Evolutionary conservation across 2,329 filamentous ascomycete species (phyloP).

Genomic region (Botrytis deweyae): DNA sequence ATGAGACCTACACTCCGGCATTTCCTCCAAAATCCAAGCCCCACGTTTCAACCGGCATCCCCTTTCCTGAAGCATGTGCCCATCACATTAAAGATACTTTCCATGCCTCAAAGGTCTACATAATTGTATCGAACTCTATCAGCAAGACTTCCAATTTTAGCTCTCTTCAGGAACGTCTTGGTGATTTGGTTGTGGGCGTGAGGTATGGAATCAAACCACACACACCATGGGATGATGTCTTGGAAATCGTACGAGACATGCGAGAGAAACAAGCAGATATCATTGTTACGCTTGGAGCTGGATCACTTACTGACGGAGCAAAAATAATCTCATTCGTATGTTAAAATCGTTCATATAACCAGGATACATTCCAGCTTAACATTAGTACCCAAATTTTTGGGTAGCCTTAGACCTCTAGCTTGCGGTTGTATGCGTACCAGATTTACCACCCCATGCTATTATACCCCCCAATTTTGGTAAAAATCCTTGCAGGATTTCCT

Average conservation of each 20-base stretch:
- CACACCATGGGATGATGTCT: slow-evolving; percentile 38
- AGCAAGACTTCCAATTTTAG: slow-evolving; percentile 37
- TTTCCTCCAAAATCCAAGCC: slow-evolving; percentile 23
- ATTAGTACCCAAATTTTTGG: not conserved
- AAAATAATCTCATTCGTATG: slow-evolving; percentile 37
- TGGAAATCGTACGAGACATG: slow-evolving; percentile 37
- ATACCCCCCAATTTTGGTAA: not conserved
- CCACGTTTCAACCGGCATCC: slow-evolving; percentile 23
- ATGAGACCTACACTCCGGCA: slow-evolving; percentile 56
- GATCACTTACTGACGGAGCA: slow-evolving; percentile 39
- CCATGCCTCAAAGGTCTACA: slow-evolving; percentile 34
- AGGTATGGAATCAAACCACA: slow-evolving; percentile 39
- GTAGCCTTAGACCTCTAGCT: not conserved
- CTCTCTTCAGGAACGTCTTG: slow-evolving; percentile 32
- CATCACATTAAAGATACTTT: slow-evolving; percentile 37
- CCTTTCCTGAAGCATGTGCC: slow-evolving; percentile 26
- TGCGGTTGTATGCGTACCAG: not conserved
- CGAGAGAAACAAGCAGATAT: slow-evolving; percentile 33
- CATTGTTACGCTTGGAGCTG: slow-evolving; percentile 41
- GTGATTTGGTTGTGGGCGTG: slow-evolving; percentile 35
- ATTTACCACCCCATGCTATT: too few species aligned
- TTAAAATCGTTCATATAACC: slow-evolving; percentile 6
- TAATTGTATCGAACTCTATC: slow-evolving; percentile 40
- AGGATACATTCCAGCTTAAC: not conserved
- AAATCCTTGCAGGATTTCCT: not conserved